phyloP scores from a whole-genome alignment of 1,284 basidiomycete genomes.

The Exsudoporus floridanus region DNA sequence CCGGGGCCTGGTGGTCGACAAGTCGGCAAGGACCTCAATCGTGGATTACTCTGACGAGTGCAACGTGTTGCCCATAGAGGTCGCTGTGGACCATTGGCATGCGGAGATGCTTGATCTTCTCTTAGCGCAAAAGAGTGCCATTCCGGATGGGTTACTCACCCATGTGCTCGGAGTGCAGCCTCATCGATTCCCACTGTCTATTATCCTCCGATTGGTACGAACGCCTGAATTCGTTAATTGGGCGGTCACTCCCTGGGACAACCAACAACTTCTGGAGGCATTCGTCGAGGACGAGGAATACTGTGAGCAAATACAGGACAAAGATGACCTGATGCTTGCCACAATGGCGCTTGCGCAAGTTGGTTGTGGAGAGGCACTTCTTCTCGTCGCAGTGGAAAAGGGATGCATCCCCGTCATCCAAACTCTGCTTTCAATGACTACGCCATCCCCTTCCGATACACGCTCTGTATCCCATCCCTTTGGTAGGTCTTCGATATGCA shows the following conservation, averaged over 20 bases:
- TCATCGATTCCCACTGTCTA: background rate
- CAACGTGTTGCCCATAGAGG: background rate
- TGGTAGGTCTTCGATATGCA: background rate
- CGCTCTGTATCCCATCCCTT: no score
- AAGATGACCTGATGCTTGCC: background rate
- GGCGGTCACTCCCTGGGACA: conserved; percentile 1
- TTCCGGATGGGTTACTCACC: background rate
- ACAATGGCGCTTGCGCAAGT: background rate
- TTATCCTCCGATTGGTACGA: conserved; percentile 1
- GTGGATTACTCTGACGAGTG: background rate
- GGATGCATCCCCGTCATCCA: background rate
- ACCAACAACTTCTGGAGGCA: background rate
- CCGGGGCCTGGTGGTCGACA: background rate
- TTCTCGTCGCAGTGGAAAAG: conserved; percentile 4
- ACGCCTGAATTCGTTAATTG: background rate
- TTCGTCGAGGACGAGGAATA: conserved; percentile 3
- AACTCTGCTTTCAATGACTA: background rate
- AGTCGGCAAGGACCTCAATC: no score
- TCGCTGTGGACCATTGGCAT: conserved; percentile 5
- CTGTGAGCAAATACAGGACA: background rate
- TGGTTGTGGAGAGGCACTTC: background rate
- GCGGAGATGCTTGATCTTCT: background rate
- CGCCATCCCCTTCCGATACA: no score
- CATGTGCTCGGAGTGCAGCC: background rate
- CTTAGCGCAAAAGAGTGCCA: background rate